These are phyloP conservation scores for Silybum marianum DNA, from an alignment of 129 eudicot genomes.

Conservation along the genomic window DNA sequence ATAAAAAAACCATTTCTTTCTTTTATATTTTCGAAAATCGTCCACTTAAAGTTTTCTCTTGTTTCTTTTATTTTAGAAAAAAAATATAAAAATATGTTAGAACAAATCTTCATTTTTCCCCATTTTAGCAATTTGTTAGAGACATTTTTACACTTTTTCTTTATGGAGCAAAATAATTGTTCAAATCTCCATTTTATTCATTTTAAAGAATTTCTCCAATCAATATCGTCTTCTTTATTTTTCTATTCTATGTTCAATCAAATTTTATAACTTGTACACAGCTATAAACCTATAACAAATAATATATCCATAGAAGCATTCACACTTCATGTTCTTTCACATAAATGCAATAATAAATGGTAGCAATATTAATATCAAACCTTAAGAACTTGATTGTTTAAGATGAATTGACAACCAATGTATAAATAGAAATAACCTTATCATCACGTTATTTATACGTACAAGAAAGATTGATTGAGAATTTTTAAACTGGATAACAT, in stretches of 20 bases:
- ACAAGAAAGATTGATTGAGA: background rate
- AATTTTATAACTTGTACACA: background rate
- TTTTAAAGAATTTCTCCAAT: background rate
- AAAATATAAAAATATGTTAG: too few relatives aligned
- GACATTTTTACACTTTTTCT: too few relatives aligned
- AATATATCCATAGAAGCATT: background rate
- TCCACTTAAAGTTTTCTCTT: too few relatives aligned
- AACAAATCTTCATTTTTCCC: too few relatives aligned
- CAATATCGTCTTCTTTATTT: background rate
- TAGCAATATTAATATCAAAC: background rate
- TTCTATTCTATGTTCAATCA: background rate
- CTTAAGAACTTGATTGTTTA: background rate
- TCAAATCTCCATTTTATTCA: background rate
- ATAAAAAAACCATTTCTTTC: too few relatives aligned
- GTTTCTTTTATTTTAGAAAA: too few relatives aligned
- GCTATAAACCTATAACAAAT: background rate
- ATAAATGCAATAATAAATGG: background rate
- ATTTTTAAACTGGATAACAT: background rate
- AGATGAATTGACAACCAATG: background rate
- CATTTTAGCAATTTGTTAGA: too few relatives aligned
- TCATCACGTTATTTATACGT: background rate
- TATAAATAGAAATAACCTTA: background rate
- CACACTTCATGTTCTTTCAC: background rate
- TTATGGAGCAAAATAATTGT: background rate
- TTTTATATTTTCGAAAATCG: too few relatives aligned